Conservation (phyloP, 345 rosid genomes). For the Balakata baccata region DNA sequence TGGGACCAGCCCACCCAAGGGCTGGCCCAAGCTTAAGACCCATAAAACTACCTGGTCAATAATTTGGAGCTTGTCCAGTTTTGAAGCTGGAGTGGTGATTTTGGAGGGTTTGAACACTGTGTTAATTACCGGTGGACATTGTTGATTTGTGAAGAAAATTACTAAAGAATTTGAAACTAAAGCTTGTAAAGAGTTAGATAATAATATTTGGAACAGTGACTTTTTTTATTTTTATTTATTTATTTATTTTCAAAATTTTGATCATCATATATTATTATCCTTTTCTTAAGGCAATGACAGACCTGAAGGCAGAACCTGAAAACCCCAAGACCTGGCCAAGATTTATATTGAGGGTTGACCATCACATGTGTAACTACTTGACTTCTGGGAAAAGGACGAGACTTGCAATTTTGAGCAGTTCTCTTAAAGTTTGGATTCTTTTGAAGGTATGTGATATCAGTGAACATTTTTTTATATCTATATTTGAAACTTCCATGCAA, state of each 20-base stretch:
- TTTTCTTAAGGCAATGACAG: constrained; percentile 52
- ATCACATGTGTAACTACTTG: constrained; percentile 78
- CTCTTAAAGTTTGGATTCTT: constrained; percentile 92
- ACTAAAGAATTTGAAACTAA: background rate
- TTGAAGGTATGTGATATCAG: constrained; percentile 55
- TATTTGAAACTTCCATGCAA: background rate
- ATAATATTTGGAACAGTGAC: background rate
- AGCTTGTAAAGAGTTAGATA: constrained; percentile 1
- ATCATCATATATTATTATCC: background rate
- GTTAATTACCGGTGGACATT: background rate
- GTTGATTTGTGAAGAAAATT: background rate
- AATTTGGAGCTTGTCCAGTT: background rate
- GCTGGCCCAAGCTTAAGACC: background rate
- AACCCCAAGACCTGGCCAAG: constrained; percentile 86
- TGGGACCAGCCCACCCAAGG: background rate
- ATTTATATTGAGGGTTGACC: constrained; percentile 74
- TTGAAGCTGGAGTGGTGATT: background rate
- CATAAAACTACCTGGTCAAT: background rate
- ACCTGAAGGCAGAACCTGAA: constrained; percentile 57
- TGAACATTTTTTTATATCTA: background rate
- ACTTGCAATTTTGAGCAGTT: constrained; percentile 83
- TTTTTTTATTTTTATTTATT: background rate
- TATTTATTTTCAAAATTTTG: background rate
- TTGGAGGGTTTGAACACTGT: background rate
- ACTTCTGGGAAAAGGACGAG: constrained; percentile 77